Percentiles rank a stretch among this genome's conserved stretches.
Evolutionary conservation across 129 eudicot species (phyloP).

Genomic region (Oenanthe sinensis): DNA sequence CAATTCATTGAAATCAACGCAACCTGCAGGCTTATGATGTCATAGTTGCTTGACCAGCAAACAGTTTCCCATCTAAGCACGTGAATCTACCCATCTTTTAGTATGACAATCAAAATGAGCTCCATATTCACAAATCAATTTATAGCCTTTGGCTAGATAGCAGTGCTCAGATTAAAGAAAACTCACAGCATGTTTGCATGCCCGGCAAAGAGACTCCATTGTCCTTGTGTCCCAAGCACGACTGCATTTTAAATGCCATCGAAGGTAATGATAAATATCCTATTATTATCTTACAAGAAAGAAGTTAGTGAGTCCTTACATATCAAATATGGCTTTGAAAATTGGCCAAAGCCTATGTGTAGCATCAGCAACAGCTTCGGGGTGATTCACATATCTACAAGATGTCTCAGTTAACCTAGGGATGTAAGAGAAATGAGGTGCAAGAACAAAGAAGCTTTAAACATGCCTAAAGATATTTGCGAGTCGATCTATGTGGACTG

Average conservation of each 20-base stretch:
- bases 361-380: conserved; percentile 99
- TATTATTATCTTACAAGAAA: not conserved
- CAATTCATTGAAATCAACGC: not conserved
- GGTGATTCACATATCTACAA: conserved; percentile 85
- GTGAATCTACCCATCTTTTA: not conserved
- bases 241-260: conserved; percentile 35
- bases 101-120: not conserved
- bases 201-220: conserved; percentile 99
- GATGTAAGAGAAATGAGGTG: not conserved
- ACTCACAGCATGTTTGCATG: conserved; percentile 99
- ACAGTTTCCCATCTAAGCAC: not conserved
- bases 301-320: conserved; percentile 34
- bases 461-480: conserved; percentile 86
- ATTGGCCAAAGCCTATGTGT: conserved; percentile 96
- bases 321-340: conserved; percentile 89
- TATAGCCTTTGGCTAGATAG: conserved; percentile 4
- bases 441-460: not conserved
- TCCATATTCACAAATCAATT: not conserved
- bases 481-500: conserved; percentile 95
- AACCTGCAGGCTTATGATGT: not conserved
- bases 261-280: conserved; percentile 4
- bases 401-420: conserved; percentile 11
- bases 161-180: conserved; percentile 6
- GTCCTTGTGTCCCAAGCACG: conserved; percentile 99
- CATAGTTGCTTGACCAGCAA: not conserved